These are phyloP conservation scores for Emericellopsis atlantica DNA, from an alignment of 2,329 filamentous ascomycete species.

Conservation along the genomic window DNA sequence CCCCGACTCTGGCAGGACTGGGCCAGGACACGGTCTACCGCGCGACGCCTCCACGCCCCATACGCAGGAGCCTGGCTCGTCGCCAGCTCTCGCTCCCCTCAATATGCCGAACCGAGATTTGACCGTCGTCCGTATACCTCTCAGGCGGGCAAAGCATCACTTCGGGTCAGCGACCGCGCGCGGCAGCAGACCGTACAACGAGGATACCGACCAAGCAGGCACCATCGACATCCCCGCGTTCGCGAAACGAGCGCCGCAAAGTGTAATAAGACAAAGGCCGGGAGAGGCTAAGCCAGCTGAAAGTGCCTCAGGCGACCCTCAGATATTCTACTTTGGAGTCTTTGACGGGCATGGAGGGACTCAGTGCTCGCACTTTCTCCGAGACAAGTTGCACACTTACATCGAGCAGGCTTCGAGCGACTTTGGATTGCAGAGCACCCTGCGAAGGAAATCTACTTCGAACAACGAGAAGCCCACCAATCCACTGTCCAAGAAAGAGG, in stretches of 20 bases:
- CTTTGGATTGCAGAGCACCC: slow-evolving; percentile 68
- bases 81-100: slow-evolving; percentile 46
- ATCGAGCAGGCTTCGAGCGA: slow-evolving; percentile 68
- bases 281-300: slow-evolving; percentile 58
- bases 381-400: slow-evolving; percentile 76
- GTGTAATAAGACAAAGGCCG: slow-evolving; percentile 33
- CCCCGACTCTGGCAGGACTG: slow-evolving; percentile 61
- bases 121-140: slow-evolving; percentile 87
- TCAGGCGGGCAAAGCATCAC: slow-evolving; percentile 91
- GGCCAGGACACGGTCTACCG: slow-evolving; percentile 74
- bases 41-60: slow-evolving; percentile 76
- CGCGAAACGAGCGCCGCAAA: slow-evolving; percentile 67
- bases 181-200: slow-evolving; percentile 79
- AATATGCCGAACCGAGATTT: slow-evolving; percentile 58
- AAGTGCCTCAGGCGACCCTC: slow-evolving; percentile 74
- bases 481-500: slow-evolving; percentile 12
- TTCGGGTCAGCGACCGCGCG: slow-evolving; percentile 72
- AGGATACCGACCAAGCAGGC: slow-evolving; percentile 88
- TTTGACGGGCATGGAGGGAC: slow-evolving; percentile 92
- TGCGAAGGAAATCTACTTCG: slow-evolving; percentile 34
- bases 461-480: slow-evolving; percentile 4
- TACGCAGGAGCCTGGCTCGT: slow-evolving; percentile 37
- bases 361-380: slow-evolving; percentile 78
- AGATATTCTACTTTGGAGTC: slow-evolving; percentile 94
- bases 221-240: slow-evolving; percentile 91